Conservation (phyloP, 2,329 filamentous ascomycete species). For the Cladosporium sp. region DNA sequence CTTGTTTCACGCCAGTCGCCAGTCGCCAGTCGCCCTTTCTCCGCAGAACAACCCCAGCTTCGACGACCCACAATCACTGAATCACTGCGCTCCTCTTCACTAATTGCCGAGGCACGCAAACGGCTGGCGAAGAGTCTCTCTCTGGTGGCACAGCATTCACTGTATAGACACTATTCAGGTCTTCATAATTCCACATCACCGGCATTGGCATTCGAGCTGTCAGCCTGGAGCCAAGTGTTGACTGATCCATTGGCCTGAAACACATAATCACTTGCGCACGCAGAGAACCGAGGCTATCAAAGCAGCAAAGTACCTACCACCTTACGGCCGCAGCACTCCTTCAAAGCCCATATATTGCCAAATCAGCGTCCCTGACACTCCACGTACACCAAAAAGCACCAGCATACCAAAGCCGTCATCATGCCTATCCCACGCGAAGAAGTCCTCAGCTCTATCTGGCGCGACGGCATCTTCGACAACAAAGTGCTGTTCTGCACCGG, state of each 20-base stretch:
- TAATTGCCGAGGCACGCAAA: background rate
- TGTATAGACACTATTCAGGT: background rate
- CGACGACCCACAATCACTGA: background rate
- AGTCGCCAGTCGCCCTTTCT: background rate
- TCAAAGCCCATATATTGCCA: background rate
- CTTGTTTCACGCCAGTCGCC: slow-evolving; percentile 4
- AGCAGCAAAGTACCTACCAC: background rate
- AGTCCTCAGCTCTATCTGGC: slow-evolving; percentile 82
- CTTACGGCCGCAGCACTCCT: slow-evolving; percentile 11
- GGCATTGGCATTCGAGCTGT: background rate
- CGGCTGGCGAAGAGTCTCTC: background rate
- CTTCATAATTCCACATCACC: background rate
- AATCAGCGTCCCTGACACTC: background rate
- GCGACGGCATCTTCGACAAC: slow-evolving; percentile 79
- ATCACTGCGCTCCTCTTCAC: background rate
- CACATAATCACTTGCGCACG: background rate
- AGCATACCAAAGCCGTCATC: slow-evolving; percentile 23
- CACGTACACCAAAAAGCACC: background rate
- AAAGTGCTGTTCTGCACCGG: slow-evolving; percentile 95
- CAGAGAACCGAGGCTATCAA: slow-evolving; percentile 10
- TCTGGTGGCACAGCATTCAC: background rate
- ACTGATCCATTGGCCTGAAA: background rate
- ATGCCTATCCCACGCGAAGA: slow-evolving; percentile 72
- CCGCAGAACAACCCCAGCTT: slow-evolving; percentile 2
- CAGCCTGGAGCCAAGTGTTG: background rate